Percentiles rank a stretch among this genome's conserved stretches.
Conservation (phyloP, 2,329 filamentous ascomycete species). For the Curvularia sp. region DNA sequence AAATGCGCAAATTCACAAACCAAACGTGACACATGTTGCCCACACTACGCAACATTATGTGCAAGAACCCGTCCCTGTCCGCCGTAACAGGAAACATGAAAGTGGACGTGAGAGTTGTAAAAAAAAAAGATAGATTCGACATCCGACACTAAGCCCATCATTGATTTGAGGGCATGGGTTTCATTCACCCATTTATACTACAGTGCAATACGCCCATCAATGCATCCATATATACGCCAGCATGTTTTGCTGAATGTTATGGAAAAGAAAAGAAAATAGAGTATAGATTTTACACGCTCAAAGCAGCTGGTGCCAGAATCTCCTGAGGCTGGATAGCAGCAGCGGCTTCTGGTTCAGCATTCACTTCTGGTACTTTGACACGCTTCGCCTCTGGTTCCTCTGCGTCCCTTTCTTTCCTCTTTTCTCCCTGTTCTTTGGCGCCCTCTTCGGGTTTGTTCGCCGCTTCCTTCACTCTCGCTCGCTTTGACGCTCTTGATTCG, state of each 20-base stretch:
- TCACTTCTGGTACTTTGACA: slow-evolving; percentile 33
- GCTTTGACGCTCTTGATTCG: slow-evolving; percentile 56
- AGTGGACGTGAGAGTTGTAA: too few species aligned
- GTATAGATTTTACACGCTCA: slow-evolving; percentile 25
- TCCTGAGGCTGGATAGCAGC: slow-evolving; percentile 25
- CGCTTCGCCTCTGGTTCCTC: slow-evolving; percentile 37
- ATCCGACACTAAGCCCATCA: neutral
- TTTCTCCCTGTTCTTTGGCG: slow-evolving; percentile 28
- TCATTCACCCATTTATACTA: neutral
- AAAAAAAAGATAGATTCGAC: neutral
- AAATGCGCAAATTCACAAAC: too few species aligned
- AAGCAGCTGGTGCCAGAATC: slow-evolving; percentile 22
- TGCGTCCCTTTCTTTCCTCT: slow-evolving; percentile 22
- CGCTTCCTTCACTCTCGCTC: slow-evolving; percentile 49
- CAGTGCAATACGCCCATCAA: neutral
- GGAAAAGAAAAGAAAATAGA: neutral
- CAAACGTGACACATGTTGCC: too few species aligned
- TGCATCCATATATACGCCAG: neutral
- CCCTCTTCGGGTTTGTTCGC: slow-evolving; percentile 18
- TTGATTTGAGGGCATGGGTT: neutral
- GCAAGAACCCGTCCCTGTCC: too few species aligned
- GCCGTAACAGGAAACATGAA: too few species aligned
- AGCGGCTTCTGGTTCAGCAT: slow-evolving; percentile 16
- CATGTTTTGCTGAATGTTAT: neutral
- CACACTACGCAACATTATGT: too few species aligned